phyloP scores from a whole-genome alignment of 441 rosid species.

The Adansonia gregorii region DNA sequence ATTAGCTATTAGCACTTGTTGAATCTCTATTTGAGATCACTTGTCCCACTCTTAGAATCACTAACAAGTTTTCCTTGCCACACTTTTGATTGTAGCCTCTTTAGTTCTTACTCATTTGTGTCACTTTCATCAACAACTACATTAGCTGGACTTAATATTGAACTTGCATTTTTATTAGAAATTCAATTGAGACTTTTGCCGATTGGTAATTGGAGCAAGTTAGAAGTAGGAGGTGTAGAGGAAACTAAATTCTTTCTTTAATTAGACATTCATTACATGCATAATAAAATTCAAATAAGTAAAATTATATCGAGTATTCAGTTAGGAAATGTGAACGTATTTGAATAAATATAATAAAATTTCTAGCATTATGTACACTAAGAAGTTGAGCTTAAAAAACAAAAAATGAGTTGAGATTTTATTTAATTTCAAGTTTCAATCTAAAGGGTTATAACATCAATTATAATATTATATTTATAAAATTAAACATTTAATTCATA shows the following conservation, averaged over 20 bases:
- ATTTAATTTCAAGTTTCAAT: too few species aligned
- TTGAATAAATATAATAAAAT: too few species aligned
- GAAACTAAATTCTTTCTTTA: neutral
- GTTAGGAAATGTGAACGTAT: too few species aligned
- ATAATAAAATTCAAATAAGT: too few species aligned
- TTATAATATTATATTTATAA: too few species aligned
- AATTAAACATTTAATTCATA: too few species aligned
- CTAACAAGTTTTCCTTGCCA: neutral
- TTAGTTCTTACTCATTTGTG: neutral
- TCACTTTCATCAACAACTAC: too few species aligned
- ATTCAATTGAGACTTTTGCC: accelerated
- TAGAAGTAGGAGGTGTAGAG: neutral
- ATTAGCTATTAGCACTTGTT: neutral
- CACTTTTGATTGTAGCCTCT: neutral
- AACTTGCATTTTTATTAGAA: neutral
- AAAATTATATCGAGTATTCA: too few species aligned
- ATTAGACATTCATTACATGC: neutral
- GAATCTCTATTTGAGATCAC: neutral
- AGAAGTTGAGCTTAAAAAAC: too few species aligned
- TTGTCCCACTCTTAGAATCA: neutral
- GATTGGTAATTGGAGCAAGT: neutral
- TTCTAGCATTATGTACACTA: too few species aligned
- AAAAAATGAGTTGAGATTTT: too few species aligned
- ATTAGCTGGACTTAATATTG: neutral
- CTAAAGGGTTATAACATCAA: too few species aligned